phyloP scores from a whole-genome alignment of 2,329 filamentous ascomycete genomes.

The Tothia fuscella region DNA sequence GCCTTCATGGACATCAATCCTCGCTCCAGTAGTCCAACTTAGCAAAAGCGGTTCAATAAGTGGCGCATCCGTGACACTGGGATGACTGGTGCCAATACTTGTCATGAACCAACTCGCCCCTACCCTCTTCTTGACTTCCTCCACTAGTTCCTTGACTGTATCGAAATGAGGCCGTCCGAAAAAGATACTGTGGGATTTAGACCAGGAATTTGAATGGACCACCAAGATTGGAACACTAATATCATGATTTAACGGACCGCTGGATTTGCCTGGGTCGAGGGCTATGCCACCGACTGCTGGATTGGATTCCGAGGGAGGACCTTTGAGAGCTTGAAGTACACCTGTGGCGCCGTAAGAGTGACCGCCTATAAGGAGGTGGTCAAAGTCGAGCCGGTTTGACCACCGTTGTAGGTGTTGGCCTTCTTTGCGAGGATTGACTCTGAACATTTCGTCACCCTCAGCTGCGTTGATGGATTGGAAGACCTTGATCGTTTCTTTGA shows the following conservation, averaged over 20 bases:
- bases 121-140: not conserved
- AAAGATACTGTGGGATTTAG: constrained; percentile 3
- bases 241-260: constrained; percentile 6
- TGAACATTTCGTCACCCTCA: not conserved
- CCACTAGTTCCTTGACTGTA: constrained; percentile 2
- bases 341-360: constrained; percentile 75
- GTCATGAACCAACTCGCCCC: constrained; percentile 9
- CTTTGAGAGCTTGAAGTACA: constrained; percentile 63
- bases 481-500: constrained; percentile 2
- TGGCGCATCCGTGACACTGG: constrained; percentile 7
- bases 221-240: constrained; percentile 8
- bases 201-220: constrained; percentile 8
- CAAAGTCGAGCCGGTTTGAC: constrained; percentile 2
- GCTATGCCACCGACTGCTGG: constrained; percentile 1
- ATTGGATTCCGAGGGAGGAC: not conserved
- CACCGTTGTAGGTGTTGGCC: constrained; percentile 4
- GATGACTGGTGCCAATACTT: constrained; percentile 7
- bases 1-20: constrained; percentile 6
- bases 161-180: constrained; percentile 10
- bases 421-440: constrained; percentile 7
- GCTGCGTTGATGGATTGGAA: constrained; percentile 3
- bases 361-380: constrained; percentile 36
- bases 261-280: constrained; percentile 7
- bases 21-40: constrained; percentile 7
- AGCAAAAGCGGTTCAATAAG: constrained; percentile 7